These are phyloP conservation scores for Sarocladium kiliense DNA, from an alignment of 2,329 filamentous ascomycete genomes.

Conservation along the genomic window DNA sequence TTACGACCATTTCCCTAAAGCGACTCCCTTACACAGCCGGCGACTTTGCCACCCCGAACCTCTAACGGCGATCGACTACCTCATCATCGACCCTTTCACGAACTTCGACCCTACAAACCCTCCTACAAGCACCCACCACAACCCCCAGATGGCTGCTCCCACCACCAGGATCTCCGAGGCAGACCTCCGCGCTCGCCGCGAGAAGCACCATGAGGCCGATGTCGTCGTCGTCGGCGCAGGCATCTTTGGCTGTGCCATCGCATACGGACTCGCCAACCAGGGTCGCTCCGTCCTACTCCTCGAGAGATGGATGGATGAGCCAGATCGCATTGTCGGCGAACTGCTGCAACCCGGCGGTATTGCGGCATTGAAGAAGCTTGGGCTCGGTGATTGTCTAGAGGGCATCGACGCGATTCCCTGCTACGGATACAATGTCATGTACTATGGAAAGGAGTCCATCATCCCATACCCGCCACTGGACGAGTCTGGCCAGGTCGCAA, in stretches of 20 bases:
- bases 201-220: conserved; percentile 62
- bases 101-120: background rate
- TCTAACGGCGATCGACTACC: background rate
- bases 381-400: conserved; percentile 76
- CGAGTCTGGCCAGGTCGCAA: conserved; percentile 35
- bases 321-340: conserved; percentile 93
- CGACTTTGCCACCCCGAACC: conserved; percentile 2
- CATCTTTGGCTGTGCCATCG: conserved; percentile 81
- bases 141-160: conserved; percentile 1
- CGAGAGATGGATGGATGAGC: conserved; percentile 84
- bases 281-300: conserved; percentile 86
- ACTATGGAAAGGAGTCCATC: conserved; percentile 64
- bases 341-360: conserved; percentile 90
- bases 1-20: background rate
- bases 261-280: conserved; percentile 79
- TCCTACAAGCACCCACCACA: background rate
- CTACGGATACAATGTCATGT: conserved; percentile 83
- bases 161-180: conserved; percentile 17
- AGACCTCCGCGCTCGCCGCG: conserved; percentile 39
- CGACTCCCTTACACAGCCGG: background rate
- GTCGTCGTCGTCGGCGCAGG: conserved; percentile 91
- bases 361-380: conserved; percentile 71
- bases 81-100: background rate
- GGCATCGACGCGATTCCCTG: conserved; percentile 81
- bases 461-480: conserved; percentile 74